Base-by-base conservation (phyloP, 495 filamentous ascomycete species). In the Tuber magnatum region DNA sequence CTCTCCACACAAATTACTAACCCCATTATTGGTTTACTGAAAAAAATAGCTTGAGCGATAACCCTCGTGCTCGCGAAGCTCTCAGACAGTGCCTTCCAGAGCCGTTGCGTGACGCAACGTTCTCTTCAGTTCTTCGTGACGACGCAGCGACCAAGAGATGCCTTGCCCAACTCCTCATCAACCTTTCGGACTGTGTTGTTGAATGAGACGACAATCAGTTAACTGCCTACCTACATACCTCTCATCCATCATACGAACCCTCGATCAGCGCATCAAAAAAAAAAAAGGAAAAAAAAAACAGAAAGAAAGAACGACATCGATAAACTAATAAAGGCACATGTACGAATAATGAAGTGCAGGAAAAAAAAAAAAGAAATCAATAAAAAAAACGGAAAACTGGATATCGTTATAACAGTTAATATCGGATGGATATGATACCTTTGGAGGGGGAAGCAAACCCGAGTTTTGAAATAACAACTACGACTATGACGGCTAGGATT, bases 91-190 rank as follows among this genome's bases (percentile, higher is more conserved):
- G 96, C 82, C 91, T 99, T 46, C 95, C 95, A 8, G 94, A 98
- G 81, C 96, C 95, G 16, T 89, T 99, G 71, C 93, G 96, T 42
- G 95, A 99, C 82, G 93, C 94, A 40, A 99, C 95, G 14, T 99
- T 99, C 85, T 95, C 93, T 42, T 93, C 94, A 0, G 94, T 99
- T 44, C 90, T 99, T 51, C 93, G 95, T 72, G 95, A 98, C 81
- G 95, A 99, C 79, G 96, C 95, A 14, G 95, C 96, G 8, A 99
- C 96, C 5, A 99, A 99, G 85, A 93, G 95, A 73, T 99, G 95
- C 83, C 90, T 99, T 43, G 93, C 94, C 12, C 95, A 98, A 84
- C 90, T 99, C 51, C 86, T 98, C 73, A 97, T 99, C 85, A 97
- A 97, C 83, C 89, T 99, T 69, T 95, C 93, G 42, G 95, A 99